Base-by-base conservation (phyloP, 2,329 filamentous ascomycete species). In the Moelleriella libera region DNA sequence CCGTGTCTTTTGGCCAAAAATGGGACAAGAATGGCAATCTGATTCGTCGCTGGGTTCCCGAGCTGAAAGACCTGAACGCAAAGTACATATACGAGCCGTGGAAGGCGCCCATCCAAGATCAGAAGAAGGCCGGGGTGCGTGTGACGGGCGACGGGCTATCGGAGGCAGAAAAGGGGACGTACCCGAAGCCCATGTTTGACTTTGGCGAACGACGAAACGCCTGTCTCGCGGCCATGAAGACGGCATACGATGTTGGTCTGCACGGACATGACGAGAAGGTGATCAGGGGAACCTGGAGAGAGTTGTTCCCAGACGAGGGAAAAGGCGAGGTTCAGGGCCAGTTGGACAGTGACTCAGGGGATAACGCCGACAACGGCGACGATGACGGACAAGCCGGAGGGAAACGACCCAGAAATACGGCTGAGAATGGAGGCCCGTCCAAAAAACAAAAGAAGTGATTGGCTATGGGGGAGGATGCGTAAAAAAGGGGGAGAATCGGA, bases 1-100 rank as follows among this genome's bases (percentile, higher is more conserved):
- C 85, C 0, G 62, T 88, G 12, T 74, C 80, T 0, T 89, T 89
- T 57, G 78, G 80, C 1, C 78, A 82, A 63, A 87, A 86, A 59
- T 87, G 82, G 80, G 85, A 89, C 58, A 78, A 76, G 49, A 68
- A 83, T 1, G 83, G 85, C 0, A 55, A 63, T 3, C 78, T 86
- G 50, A 74, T 88, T 44, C 67, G 77, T 29, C 69, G 66, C 40
- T 88, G 78, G 62, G 75, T 84, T 0, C 83, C 85, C 0, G 84
- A 88, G 60, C 64, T 88, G 40, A 68, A 64, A 49, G 56, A 70
- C 0, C 69, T 83, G 51, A 71, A 80, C 11, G 72, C 73, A 47
- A 87, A 83, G 61, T 86, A 76, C 56, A 86, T 89, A 32, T 89
- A 87, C 54, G 84, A 89, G 67, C 85, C 85, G 5, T 85, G 83